Base-by-base conservation (phyloP, 345 rosid species). In the Capsella bursapastoris region DNA sequence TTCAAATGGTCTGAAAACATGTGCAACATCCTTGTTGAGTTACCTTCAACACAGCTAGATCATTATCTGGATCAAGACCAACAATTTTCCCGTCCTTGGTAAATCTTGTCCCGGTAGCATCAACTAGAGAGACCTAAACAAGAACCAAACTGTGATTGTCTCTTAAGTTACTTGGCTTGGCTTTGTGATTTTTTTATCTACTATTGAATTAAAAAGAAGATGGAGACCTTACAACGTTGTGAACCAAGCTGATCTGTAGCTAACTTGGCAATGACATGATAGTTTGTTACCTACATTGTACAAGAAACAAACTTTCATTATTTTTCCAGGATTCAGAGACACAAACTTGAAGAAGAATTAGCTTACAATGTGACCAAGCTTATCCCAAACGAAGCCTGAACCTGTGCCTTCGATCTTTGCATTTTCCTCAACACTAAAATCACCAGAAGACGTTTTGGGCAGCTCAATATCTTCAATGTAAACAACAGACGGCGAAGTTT, bases 331-430 rank as follows among this genome's bases (percentile, higher is more conserved):
- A 38, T 22, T 10, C 25, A 77, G 4, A 43, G 58, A 11, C 25
- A 25, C 9, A 70, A 15, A 48, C 44, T 6, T 1, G 28, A 35
- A 14, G 16, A 22, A 44, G 5, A 9, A 32, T 59, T 40, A 68
- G 74, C 91, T 4, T 85, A 94, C 98, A 85, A 91, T 86, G 86
- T 91, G 98, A 69, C 98, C 98, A 81, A 86, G 82, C 74, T 82
- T 87, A 76, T 94, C 98, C 98, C 98, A 94, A 41, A 94, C 78
- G 80, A 94, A 94, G 67, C 97, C 97, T 0, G 97, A 91, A 56
- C 97, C 97, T 4, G 90, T 88, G 60, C 97, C 97, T 88, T 91
- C 85, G 43, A 91, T 80, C 81, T 86, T 89, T 13, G 68, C 86
- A 72, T 81, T 82, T 56, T 83, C 92, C 8, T 71, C 81, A 64